phyloP scores from a whole-genome alignment of 805 yeast species.

The Yamadazyma akitaensis region DNA sequence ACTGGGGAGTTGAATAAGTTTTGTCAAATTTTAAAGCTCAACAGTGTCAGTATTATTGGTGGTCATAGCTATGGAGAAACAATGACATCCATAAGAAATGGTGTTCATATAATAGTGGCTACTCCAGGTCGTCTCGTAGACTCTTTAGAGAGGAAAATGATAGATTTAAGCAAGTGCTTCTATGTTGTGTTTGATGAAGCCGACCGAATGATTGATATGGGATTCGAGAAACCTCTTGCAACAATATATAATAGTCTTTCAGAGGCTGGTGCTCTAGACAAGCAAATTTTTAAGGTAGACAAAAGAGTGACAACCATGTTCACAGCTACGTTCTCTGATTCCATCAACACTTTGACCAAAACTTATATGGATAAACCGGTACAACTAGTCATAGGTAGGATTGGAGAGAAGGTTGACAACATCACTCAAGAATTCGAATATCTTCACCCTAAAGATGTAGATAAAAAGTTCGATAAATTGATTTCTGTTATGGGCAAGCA shows the following conservation, averaged over 20 bases:
- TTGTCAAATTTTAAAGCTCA: slow-evolving; percentile 36
- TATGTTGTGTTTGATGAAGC: slow-evolving; percentile 89
- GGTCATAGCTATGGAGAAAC: slow-evolving; percentile 85
- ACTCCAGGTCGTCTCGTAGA: slow-evolving; percentile 93
- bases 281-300: slow-evolving; percentile 34
- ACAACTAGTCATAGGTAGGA: slow-evolving; percentile 62
- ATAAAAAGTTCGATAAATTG: slow-evolving; percentile 42
- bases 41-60: slow-evolving; percentile 72
- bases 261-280: slow-evolving; percentile 20
- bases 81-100: slow-evolving; percentile 48
- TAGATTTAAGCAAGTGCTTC: slow-evolving; percentile 58
- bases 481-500: slow-evolving; percentile 39
- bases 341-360: slow-evolving; percentile 64
- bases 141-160: slow-evolving; percentile 63
- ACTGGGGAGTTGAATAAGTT: slow-evolving; percentile 61
- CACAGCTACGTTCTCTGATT: slow-evolving; percentile 86
- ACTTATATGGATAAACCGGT: slow-evolving; percentile 62
- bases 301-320: slow-evolving; percentile 79
- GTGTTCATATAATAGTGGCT: slow-evolving; percentile 77
- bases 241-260: slow-evolving; percentile 59
- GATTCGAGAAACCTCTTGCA: slow-evolving; percentile 79
- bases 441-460: slow-evolving; percentile 19
- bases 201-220: slow-evolving; percentile 93
- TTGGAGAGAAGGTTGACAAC: slow-evolving; percentile 62
- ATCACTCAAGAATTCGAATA: slow-evolving; percentile 64